These are phyloP conservation scores for Nidularia pulvinata DNA, from an alignment of 768 basidiomycete species.

Conservation along the genomic window DNA sequence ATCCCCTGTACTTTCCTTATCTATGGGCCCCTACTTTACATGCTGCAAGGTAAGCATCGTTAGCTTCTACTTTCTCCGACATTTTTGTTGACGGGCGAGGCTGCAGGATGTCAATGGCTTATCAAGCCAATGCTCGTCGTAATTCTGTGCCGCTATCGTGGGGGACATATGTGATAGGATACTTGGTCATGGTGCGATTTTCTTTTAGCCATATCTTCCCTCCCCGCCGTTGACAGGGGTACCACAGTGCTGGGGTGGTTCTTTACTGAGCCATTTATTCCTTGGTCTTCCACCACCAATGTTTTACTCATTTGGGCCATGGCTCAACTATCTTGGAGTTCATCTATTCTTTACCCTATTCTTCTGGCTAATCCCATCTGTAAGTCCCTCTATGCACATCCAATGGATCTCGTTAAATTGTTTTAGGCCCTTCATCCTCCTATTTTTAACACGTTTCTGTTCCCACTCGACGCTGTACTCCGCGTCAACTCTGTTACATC, in stretches of 20 bases:
- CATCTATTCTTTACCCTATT: conserved; percentile 43
- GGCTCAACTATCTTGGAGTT: conserved; percentile 45
- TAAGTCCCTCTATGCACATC: conserved; percentile 13
- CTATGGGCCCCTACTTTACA: conserved; percentile 37
- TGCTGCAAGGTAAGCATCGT: conserved; percentile 16
- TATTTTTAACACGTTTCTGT: conserved; percentile 40
- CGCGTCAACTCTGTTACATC: conserved; percentile 37
- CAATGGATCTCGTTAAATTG: not conserved
- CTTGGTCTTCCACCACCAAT: conserved; percentile 44
- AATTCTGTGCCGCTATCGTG: conserved; percentile 30
- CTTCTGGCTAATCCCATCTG: conserved; percentile 34
- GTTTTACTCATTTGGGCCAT: conserved; percentile 42
- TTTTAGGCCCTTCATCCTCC: conserved; percentile 25
- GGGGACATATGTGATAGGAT: conserved; percentile 43
- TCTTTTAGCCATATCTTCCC: not conserved
- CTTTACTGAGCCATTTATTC: conserved; percentile 37
- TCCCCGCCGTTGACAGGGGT: not conserved
- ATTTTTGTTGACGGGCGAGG: not conserved
- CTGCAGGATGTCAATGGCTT: conserved; percentile 39
- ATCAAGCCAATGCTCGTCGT: conserved; percentile 34
- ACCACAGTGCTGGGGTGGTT: conserved; percentile 46
- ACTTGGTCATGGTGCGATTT: conserved; percentile 39
- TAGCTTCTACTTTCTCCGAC: not conserved
- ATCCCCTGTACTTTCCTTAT: conserved; percentile 37
- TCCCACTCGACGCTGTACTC: conserved; percentile 49